These are phyloP conservation scores for Selaginella tamariscina DNA, from an alignment of 75 land plant genomes.

Conservation along the genomic window DNA sequence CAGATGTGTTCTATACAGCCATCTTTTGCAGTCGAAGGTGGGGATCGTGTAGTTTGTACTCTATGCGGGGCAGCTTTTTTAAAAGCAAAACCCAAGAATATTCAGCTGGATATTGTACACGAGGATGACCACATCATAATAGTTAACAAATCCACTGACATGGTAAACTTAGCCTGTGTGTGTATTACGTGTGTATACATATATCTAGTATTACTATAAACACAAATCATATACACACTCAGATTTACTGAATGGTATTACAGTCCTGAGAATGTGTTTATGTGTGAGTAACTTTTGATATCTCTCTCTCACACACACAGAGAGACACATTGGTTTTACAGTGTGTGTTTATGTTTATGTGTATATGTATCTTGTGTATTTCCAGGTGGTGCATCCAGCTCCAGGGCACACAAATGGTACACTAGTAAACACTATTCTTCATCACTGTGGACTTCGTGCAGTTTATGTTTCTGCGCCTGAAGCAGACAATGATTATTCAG, in stretches of 20 bases:
- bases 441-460: slow-evolving; percentile 78
- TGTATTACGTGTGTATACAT: not conserved
- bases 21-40: slow-evolving; percentile 50
- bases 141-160: slow-evolving; percentile 84
- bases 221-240: too few species aligned
- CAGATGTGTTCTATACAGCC: too few species aligned
- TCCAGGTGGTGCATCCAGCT: slow-evolving; percentile 94
- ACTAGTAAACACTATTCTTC: slow-evolving; percentile 82
- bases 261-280: too few species aligned
- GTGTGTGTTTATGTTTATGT: too few species aligned
- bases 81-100: slow-evolving; percentile 79
- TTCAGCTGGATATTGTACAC: slow-evolving; percentile 63
- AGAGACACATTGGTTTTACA: too few species aligned
- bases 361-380: not conserved
- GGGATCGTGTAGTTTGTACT: slow-evolving; percentile 60
- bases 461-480: slow-evolving; percentile 34
- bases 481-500: slow-evolving; percentile 34
- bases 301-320: too few species aligned
- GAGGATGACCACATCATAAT: slow-evolving; percentile 80
- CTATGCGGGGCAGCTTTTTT: slow-evolving; percentile 53
- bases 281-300: too few species aligned
- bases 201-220: too few species aligned
- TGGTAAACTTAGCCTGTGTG: slow-evolving; percentile 42
- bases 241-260: too few species aligned
- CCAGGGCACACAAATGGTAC: slow-evolving; percentile 87